Evolutionary conservation across 345 rosid genomes (phyloP), one percentile per base, ranked within the genome.

Genomic region (Hibiscus syriacus): DNA sequence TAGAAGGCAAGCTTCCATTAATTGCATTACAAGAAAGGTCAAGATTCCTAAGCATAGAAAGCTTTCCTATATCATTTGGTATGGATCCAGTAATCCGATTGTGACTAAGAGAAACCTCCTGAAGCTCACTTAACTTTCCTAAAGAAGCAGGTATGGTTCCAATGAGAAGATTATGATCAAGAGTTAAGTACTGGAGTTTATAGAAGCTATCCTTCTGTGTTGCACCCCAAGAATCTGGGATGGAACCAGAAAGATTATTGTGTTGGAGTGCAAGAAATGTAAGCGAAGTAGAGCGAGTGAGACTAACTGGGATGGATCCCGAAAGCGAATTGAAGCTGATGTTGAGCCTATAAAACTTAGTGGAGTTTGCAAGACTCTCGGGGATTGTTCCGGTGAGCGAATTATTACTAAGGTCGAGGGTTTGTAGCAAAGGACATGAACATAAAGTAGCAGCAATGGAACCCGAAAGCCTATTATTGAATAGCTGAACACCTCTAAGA

Each of bases 401-500:
- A 66, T 93, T 93, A 30, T 83, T 82, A 69, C 97, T 88, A 13
- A 85, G 77, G 69, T 90, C 96, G 66, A 93, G 83, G 19, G 86
- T 81, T 72, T 89, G 98, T 69, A 93, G 92, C 58, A 74, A 65
- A 64, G 72, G 87, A 63, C 87, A 87, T n/a, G 78, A 76, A 17
- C 96, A 94, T n/a, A 93, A 70, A 0, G 93, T 70, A 60, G 89
- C 62, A 56, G 98, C 97, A 55, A 90, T 80, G 0, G 90, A 86
- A 64, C 96, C 99, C 9, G 90, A 72, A 73, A 94, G 85, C 64
- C 81, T 86, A 70, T 94, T 94, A 67, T 94, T 94, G 77, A 94
- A 94, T 36, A 94, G 87, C 73, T 89, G 92, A 69, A 94, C 80
- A 0, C 96, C 99, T 78, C 98, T 79, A 12, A 94, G 96, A 73